A percentile compares a stretch with the other conserved stretches of the same genome.
Conservation (phyloP, 148 eudicot species). For the Salicornia ramosissima region DNA sequence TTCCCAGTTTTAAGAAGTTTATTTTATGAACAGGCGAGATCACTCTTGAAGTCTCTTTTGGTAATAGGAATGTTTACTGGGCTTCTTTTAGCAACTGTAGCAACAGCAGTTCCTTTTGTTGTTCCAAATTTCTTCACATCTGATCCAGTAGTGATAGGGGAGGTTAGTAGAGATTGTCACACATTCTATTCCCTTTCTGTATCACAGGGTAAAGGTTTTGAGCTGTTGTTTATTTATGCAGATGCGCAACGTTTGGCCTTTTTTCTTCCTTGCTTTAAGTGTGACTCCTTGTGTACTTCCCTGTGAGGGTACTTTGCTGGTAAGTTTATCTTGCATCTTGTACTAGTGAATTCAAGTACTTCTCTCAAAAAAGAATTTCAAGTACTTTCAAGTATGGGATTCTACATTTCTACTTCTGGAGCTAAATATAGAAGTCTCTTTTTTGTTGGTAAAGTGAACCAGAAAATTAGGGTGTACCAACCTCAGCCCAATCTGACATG, state of each 20-base stretch:
- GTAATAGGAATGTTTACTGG: constrained; percentile 67
- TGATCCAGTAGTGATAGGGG: constrained; percentile 60
- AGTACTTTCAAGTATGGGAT: background rate
- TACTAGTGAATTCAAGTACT: no score
- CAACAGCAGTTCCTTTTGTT: constrained; percentile 64
- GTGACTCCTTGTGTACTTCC: constrained; percentile 73
- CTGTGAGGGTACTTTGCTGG: constrained; percentile 95
- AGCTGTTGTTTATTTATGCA: constrained; percentile 31
- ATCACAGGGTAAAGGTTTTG: background rate
- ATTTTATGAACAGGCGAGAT: constrained; percentile 50
- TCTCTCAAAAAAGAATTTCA: no score
- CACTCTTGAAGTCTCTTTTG: constrained; percentile 71
- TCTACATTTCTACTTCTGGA: background rate
- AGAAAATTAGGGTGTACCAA: background rate
- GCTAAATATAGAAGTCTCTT: background rate
- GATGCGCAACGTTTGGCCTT: constrained; percentile 80
- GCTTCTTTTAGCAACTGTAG: constrained; percentile 57
- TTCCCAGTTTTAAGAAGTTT: constrained; percentile 16
- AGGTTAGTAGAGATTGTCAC: constrained; percentile 42
- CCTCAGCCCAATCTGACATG: background rate
- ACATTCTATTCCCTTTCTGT: background rate
- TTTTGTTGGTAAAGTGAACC: background rate
- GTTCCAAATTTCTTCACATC: constrained; percentile 71
- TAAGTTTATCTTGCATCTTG: constrained; percentile 20
- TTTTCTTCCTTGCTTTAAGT: constrained; percentile 63